A percentile compares a stretch with the other conserved stretches of the same genome.
Evolutionary conservation across 2,329 filamentous ascomycete genomes (phyloP).

Genomic region (Sphaerulina vaccinii): DNA sequence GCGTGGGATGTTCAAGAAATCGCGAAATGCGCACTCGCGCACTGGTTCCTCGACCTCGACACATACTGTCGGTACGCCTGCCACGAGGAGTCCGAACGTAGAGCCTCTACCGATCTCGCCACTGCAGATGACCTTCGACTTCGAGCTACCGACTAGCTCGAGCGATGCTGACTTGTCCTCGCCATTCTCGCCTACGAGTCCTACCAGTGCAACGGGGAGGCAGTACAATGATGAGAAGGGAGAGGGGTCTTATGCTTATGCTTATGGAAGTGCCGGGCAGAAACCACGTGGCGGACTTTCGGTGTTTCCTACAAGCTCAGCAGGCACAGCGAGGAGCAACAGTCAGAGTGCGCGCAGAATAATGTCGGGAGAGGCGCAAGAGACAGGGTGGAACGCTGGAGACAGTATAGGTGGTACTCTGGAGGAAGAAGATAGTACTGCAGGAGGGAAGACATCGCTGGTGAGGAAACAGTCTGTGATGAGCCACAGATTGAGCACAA

Average conservation of each 20-base stretch:
- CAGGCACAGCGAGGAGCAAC: constrained; percentile 1
- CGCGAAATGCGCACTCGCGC: constrained; percentile 6
- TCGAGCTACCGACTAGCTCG: constrained; percentile 26
- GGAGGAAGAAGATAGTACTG: not conserved
- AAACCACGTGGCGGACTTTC: constrained; percentile 4
- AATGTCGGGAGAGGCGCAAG: constrained; percentile 5
- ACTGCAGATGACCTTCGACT: constrained; percentile 35
- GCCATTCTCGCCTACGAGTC: constrained; percentile 16
- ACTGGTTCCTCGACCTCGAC: constrained; percentile 7
- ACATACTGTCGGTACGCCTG: not conserved
- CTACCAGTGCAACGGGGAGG: constrained; percentile 21
- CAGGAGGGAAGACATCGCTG: not conserved
- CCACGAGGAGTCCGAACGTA: not conserved
- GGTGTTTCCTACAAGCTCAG: constrained; percentile 2
- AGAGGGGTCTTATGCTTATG: too few relatives aligned
- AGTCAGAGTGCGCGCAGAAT: constrained; percentile 1
- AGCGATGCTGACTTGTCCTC: constrained; percentile 11
- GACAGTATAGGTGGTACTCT: constrained; percentile 5
- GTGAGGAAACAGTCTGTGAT: constrained; percentile 16
- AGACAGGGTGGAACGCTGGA: not conserved
- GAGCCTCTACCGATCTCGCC: constrained; percentile 12
- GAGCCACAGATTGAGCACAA: constrained; percentile 19
- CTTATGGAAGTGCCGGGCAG: too few relatives aligned
- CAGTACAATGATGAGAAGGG: constrained; percentile 28
- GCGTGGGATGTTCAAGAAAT: constrained; percentile 13